phyloP scores from a whole-genome alignment of 2,329 filamentous ascomycete species.

The Dryadomyces quercivorus region DNA sequence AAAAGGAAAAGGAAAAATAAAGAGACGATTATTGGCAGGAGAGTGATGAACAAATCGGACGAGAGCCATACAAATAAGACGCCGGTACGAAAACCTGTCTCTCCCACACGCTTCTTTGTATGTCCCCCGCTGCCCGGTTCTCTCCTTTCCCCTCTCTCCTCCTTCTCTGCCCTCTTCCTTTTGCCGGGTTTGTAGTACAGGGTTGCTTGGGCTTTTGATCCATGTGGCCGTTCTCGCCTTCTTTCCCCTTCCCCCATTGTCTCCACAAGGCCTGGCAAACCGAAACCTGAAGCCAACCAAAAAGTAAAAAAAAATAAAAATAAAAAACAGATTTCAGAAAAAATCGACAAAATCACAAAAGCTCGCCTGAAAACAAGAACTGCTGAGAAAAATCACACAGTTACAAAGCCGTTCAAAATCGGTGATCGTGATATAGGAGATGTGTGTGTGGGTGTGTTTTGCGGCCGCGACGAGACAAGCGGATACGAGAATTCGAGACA shows the following conservation, averaged over 20 bases:
- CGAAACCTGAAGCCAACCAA: background rate
- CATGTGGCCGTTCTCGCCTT: background rate
- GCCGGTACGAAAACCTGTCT: slow-evolving; percentile 1
- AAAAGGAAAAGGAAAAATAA: slow-evolving; percentile 6
- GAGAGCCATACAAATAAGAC: background rate
- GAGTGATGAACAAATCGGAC: slow-evolving; percentile 3
- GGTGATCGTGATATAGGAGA: slow-evolving; percentile 1
- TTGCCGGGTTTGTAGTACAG: background rate
- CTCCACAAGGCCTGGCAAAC: background rate
- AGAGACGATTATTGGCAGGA: slow-evolving; percentile 14
- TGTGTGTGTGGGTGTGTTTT: background rate
- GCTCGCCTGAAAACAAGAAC: background rate
- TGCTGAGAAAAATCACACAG: background rate
- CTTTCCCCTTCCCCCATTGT: background rate
- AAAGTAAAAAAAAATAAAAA: background rate
- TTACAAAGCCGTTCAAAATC: slow-evolving; percentile 1
- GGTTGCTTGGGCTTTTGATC: background rate
- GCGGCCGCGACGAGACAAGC: background rate
- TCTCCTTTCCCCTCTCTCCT: background rate
- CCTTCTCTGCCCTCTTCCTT: background rate
- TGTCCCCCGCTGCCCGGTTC: background rate
- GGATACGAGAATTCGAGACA: background rate
- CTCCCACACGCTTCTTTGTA: background rate
- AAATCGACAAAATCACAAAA: background rate
- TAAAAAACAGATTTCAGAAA: background rate